Conservation (phyloP, 768 basidiomycete species). For the Suillus plorans region DNA sequence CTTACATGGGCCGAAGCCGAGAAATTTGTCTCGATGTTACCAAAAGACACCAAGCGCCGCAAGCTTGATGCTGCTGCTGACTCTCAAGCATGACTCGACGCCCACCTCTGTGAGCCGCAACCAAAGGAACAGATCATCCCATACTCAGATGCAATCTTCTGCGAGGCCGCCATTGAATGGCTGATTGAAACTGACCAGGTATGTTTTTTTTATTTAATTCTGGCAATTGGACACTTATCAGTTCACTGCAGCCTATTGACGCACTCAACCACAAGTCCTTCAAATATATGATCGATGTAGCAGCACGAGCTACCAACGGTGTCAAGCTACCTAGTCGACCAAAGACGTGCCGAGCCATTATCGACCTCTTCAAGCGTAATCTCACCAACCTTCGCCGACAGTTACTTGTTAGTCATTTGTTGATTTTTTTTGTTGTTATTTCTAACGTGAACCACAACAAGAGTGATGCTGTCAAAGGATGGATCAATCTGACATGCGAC, state of each 20-base stretch:
- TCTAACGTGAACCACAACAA: too few relatives aligned
- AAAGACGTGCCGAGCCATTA: background rate
- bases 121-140: constrained; percentile 19
- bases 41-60: constrained; percentile 15
- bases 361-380: background rate
- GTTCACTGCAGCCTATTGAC: background rate
- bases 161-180: constrained; percentile 36
- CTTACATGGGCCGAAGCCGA: constrained; percentile 11
- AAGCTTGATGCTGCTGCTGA: background rate
- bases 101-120: background rate
- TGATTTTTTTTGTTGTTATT: too few relatives aligned
- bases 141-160: constrained; percentile 31
- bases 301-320: constrained; percentile 21
- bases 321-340: constrained; percentile 16
- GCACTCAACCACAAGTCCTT: constrained; percentile 34
- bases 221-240: background rate
- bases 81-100: background rate
- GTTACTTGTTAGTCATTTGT: too few relatives aligned
- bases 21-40: constrained; percentile 22
- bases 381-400: background rate
- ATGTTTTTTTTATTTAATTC: background rate
- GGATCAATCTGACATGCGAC: constrained; percentile 6
- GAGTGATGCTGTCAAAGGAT: too few relatives aligned
- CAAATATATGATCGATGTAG: constrained; percentile 30
- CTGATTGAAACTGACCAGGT: constrained; percentile 40